phyloP scores from a whole-genome alignment of 495 filamentous ascomycete genomes.

The Penicillium soppii region DNA sequence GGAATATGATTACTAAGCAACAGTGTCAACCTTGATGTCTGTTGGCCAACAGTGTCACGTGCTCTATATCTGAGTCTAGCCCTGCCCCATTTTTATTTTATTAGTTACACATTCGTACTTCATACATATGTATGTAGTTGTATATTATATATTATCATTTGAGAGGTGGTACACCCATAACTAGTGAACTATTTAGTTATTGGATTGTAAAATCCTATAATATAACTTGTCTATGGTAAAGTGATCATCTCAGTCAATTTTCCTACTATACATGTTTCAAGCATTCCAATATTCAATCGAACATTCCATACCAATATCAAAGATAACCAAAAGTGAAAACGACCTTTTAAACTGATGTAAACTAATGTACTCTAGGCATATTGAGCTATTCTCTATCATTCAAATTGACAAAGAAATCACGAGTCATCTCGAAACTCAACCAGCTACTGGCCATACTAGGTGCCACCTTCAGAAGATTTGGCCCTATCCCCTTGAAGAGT shows the following conservation, averaged over 20 bases:
- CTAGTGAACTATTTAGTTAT: too few relatives aligned
- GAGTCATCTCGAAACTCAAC: conserved; percentile 91
- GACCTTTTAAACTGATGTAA: too few relatives aligned
- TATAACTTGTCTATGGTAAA: too few relatives aligned
- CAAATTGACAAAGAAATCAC: conserved; percentile 75
- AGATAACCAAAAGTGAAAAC: neutral
- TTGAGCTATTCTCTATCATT: conserved; percentile 36
- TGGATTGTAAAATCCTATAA: too few relatives aligned
- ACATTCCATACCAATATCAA: neutral
- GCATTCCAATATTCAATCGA: too few relatives aligned
- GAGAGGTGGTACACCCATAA: too few relatives aligned
- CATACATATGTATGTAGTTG: neutral
- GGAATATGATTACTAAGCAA: neutral
- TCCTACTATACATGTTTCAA: too few relatives aligned
- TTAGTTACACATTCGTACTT: too few relatives aligned
- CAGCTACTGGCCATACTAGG: conserved; percentile 98
- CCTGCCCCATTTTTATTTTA: neutral
- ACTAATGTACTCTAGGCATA: conserved; percentile 16
- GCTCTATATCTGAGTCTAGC: neutral
- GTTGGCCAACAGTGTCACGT: neutral
- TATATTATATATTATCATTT: neutral
- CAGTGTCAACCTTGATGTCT: neutral
- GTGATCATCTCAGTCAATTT: too few relatives aligned
- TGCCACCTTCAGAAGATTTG: conserved; percentile 94
- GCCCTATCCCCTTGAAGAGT: conserved; percentile 89